phyloP scores from a whole-genome alignment of 140 eudicot species.

The Anethum foeniculum region DNA sequence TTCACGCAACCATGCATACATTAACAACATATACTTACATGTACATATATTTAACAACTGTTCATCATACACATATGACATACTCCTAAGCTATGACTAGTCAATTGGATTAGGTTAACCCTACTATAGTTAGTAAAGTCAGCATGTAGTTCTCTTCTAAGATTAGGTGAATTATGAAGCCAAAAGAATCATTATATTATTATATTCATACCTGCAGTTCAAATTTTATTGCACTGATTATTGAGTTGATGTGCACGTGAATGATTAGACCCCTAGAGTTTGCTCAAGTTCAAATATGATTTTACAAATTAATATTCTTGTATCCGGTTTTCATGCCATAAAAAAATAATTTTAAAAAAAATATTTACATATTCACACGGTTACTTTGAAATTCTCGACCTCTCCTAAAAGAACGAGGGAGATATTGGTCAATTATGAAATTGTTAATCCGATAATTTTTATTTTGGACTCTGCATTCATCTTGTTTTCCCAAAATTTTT shows the following conservation, averaged over 20 bases:
- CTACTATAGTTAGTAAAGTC: background rate
- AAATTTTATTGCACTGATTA: background rate
- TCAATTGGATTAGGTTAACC: background rate
- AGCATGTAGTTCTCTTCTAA: background rate
- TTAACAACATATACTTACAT: too few relatives aligned
- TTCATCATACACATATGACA: background rate
- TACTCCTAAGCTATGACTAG: background rate
- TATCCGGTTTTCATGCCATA: background rate
- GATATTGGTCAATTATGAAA: too few relatives aligned
- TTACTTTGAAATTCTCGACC: too few relatives aligned
- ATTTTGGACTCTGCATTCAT: too few relatives aligned
- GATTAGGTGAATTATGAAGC: background rate
- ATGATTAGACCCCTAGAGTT: background rate
- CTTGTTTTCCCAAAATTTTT: too few relatives aligned
- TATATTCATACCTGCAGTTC: background rate
- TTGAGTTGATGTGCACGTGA: background rate
- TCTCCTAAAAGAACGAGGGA: too few relatives aligned
- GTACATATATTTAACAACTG: background rate
- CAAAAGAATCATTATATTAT: background rate
- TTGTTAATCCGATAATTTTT: too few relatives aligned
- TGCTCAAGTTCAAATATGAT: background rate
- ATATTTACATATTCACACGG: too few relatives aligned
- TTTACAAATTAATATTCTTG: background rate
- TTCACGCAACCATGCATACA: slow-evolving; percentile 3
- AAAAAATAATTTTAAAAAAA: too few relatives aligned